These are phyloP conservation scores for Tricholoma bakamatsutake DNA, from an alignment of 768 basidiomycete species.

Conservation along the genomic window DNA sequence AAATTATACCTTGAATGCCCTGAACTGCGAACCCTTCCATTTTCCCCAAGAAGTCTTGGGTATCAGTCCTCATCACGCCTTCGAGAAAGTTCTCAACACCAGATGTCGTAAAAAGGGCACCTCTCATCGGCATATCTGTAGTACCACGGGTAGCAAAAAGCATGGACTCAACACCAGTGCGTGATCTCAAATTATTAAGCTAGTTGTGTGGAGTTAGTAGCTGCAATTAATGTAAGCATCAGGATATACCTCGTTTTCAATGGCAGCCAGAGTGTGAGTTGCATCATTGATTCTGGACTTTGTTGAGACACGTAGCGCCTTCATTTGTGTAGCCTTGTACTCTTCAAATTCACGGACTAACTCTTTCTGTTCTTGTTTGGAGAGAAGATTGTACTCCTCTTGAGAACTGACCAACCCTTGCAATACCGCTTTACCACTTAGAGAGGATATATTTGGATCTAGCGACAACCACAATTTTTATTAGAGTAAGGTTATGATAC, in stretches of 20 bases:
- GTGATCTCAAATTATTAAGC: not conserved
- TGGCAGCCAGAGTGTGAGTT: not conserved
- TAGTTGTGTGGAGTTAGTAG: not conserved
- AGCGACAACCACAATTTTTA: not conserved
- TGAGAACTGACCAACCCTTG: conserved; percentile 1
- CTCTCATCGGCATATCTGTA: not conserved
- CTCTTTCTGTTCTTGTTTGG: not conserved
- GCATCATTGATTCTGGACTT: not conserved
- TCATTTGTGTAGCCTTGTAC: not conserved
- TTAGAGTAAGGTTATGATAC: not conserved
- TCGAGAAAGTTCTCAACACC: not conserved
- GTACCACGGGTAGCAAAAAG: not conserved
- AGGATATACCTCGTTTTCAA: not conserved
- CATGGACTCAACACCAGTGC: not conserved
- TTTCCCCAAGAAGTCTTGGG: not conserved
- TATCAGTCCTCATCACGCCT: not conserved
- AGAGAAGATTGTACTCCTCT: not conserved
- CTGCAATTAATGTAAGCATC: not conserved
- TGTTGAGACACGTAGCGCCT: not conserved
- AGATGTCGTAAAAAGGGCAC: not conserved
- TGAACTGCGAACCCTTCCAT: no score
- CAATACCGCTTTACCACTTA: not conserved
- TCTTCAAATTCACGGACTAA: not conserved
- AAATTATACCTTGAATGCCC: not conserved
- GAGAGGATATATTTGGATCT: not conserved